Evolutionary conservation across 139 green algal genomes (phyloP), one percentile per base, ranked within the genome.

Genomic region (Zygnema cylindricum): DNA sequence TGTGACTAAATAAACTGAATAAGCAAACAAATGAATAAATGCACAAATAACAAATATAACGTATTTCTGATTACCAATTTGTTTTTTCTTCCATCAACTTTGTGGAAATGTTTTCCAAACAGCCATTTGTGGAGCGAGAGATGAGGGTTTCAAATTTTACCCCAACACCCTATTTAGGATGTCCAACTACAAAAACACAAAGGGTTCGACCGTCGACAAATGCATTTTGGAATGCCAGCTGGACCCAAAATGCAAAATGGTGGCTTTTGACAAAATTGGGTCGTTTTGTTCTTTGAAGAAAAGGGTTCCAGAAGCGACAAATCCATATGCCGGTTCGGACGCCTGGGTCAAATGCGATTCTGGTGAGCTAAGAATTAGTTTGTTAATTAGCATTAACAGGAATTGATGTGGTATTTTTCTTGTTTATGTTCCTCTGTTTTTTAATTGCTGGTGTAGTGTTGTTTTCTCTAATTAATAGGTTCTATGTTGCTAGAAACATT

Each of bases 1-100:
- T n/a, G n/a, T n/a, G n/a, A n/a, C n/a, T n/a, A n/a, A n/a, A n/a
- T n/a, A n/a, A n/a, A n/a, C n/a, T n/a, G n/a, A n/a, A n/a, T n/a
- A n/a, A n/a, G n/a, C n/a, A n/a, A n/a, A n/a, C n/a, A n/a, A n/a
- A n/a, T n/a, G n/a, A n/a, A n/a, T n/a, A n/a, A n/a, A n/a, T n/a
- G n/a, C n/a, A n/a, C n/a, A n/a, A n/a, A 73, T 30, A 73, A 30
- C 57, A 73, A 30, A 30, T 73, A 30, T 30, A 73, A 73, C 30
- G 57, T 30, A 73, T n/a, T 73, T 30, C 71, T 54, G 36, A 16
- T 79, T 79, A 38, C 38, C 71, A 79, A 43, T 79, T 79, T 79
- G 36, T 43, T 25, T 79, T 79, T 16, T 43, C 7, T 79, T 16
- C 71, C 36, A 25, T 63, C 49, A 63, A 16, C 49, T 63, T 63